Conservation (phyloP, 305 asterid species). For the Withania somnifera region DNA sequence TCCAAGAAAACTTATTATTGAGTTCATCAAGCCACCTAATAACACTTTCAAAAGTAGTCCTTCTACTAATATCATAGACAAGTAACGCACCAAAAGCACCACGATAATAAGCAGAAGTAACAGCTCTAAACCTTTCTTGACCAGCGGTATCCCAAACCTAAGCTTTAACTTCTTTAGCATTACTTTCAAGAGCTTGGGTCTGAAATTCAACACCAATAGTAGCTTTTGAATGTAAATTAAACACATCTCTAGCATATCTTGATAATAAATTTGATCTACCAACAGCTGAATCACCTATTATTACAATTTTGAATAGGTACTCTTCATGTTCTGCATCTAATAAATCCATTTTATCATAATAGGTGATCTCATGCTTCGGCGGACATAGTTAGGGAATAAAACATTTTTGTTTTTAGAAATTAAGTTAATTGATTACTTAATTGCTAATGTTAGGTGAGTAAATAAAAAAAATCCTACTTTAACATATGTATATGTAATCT, state of each 20-base stretch:
- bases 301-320: constrained; percentile 16
- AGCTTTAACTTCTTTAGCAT: constrained; percentile 28
- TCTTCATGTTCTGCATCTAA: constrained; percentile 9
- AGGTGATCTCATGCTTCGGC: too few relatives aligned
- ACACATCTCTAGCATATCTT: constrained; percentile 14
- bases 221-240: constrained; percentile 14
- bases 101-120: constrained; percentile 54
- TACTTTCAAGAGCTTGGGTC: constrained; percentile 11
- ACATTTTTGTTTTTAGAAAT: too few relatives aligned
- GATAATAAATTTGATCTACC: constrained; percentile 15
- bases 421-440: too few relatives aligned
- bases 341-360: not conserved
- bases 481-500: too few relatives aligned
- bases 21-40: constrained; percentile 45
- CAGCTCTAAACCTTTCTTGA: constrained; percentile 55
- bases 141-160: constrained; percentile 60
- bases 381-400: too few relatives aligned
- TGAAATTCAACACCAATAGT: constrained; percentile 24
- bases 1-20: constrained; percentile 21
- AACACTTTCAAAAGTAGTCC: constrained; percentile 35
- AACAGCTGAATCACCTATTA: constrained; percentile 20
- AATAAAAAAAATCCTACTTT: too few relatives aligned
- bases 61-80: constrained; percentile 50
- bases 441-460: too few relatives aligned
- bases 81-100: constrained; percentile 61